These are phyloP conservation scores for Phaffia tasmanica DNA, from an alignment of 768 basidiomycete species.

Conservation along the genomic window DNA sequence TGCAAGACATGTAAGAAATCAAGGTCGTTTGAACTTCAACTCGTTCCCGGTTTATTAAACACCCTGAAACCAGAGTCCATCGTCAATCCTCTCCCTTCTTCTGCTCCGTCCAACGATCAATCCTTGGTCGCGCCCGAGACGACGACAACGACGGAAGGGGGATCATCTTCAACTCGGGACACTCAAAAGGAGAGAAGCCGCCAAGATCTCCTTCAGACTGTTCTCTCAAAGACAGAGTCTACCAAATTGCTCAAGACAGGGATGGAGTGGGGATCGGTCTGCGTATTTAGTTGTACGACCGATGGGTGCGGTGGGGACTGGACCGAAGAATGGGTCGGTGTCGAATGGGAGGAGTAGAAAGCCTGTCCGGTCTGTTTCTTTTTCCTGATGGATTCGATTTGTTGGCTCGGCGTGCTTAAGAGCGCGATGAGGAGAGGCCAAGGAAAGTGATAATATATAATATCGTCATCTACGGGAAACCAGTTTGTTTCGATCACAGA, in stretches of 20 bases:
- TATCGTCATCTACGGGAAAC: no score
- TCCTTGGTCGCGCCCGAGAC: slow-evolving; percentile 5
- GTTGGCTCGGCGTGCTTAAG: no score
- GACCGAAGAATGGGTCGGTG: slow-evolving; percentile 62
- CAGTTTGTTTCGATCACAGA: no score
- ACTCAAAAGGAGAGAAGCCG: slow-evolving; percentile 55
- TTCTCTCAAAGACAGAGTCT: slow-evolving; percentile 23
- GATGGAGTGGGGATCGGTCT: slow-evolving; percentile 91
- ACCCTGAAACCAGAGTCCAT: slow-evolving; percentile 44
- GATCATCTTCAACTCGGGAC: no score
- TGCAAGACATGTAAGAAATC: slow-evolving; percentile 58
- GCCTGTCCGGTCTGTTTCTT: no score
- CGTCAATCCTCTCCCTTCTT: slow-evolving; percentile 5
- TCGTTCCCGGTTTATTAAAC: slow-evolving; percentile 89
- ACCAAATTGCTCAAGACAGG: slow-evolving; percentile 40
- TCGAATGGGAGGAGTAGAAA: slow-evolving; percentile 59
- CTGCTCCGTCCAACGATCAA: background rate
- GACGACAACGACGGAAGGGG: slow-evolving; percentile 30
- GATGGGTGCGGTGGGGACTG: slow-evolving; percentile 56
- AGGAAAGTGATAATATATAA: no score
- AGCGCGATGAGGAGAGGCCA: no score
- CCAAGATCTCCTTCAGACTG: slow-evolving; percentile 49
- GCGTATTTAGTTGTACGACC: slow-evolving; percentile 74
- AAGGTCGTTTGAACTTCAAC: slow-evolving; percentile 80
- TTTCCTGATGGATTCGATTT: no score